Base-by-base conservation (phyloP, 495 filamentous ascomycete species). In the Daldinia concentrica region DNA sequence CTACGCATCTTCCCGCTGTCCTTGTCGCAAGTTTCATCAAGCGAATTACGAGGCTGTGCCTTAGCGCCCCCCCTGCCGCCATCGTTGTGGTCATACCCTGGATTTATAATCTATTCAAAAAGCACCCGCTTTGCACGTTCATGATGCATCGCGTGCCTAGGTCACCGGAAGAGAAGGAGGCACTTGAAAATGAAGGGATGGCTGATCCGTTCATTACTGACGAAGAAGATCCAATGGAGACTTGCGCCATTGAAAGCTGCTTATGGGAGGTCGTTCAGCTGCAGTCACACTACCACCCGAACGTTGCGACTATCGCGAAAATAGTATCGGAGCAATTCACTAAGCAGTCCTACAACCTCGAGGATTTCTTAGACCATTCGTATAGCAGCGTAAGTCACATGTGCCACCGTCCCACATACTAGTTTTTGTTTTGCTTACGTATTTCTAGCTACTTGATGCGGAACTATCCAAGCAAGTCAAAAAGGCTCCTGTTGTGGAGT, bases 311-410 rank as follows among this genome's bases (percentile, higher is more conserved):
- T 4, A 90, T 98, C 64, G 92, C 93, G 27, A 94, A 92, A 79
- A 97, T 99, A 64, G 89, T 99, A 64, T 92, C 92, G 26, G 93
- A 99, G 83, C 95, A 98, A 80, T 99, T 98, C 79, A 98, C 94
- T 3, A 99, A 98, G 83, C 90, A 93, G 78, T 83, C 88, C 11
- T 99, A 98, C 79, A 92, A 90, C 69, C 74, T 97, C 17, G 96
- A 99, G 74, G 96, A 99, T 74, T 99, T 99, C 80, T 81, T 98
- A 59, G 96, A 98, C 77, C 93, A 98, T 80, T 94, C 92, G 5
- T 98, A 98, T 80, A 88, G 85, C 69, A 93, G 90, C 73, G 91
- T 93, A 81, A 87, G 91, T 87, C 41, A 64, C 62, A 19, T 54
- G 27, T 17, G 24, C 60, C 12, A 36, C 8, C 6, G 26, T 32